Evolutionary conservation across 352 stramenopile species (phyloP).

Genomic region (Phytophthora boehmeriae): DNA sequence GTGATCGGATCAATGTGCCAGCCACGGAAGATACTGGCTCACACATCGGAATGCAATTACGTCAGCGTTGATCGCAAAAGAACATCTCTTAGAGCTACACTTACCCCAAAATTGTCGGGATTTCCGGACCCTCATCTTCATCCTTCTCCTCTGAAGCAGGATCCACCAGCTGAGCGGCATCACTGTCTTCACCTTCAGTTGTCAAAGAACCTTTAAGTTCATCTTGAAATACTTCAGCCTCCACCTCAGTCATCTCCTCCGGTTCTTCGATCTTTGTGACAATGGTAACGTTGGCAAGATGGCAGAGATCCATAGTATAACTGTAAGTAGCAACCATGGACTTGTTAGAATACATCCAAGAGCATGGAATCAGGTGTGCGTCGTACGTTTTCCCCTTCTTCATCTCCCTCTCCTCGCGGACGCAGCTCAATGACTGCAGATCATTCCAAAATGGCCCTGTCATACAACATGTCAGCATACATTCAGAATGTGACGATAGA

Average conservation of each 20-base stretch:
- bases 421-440: constrained; percentile 39
- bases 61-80: constrained; percentile 8
- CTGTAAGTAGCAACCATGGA: constrained; percentile 34
- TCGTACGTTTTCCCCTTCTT: constrained; percentile 54
- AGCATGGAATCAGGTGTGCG: neutral
- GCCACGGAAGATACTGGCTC: constrained; percentile 67
- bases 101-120: constrained; percentile 62
- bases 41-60: constrained; percentile 2
- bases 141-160: constrained; percentile 20
- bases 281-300: constrained; percentile 67
- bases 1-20: constrained; percentile 84
- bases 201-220: constrained; percentile 6
- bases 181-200: constrained; percentile 10
- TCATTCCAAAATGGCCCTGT: constrained; percentile 47
- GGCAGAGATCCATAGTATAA: constrained; percentile 64
- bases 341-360: neutral
- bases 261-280: constrained; percentile 29
- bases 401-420: constrained; percentile 48
- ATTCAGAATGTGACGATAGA: constrained; percentile 6
- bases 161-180: constrained; percentile 17
- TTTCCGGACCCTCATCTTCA: constrained; percentile 18
- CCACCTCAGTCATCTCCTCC: constrained; percentile 28
- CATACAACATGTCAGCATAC: constrained; percentile 1
- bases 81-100: neutral
- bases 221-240: constrained; percentile 30